phyloP scores from a whole-genome alignment of 345 rosid genomes.

The Aquilaria sinensis region DNA sequence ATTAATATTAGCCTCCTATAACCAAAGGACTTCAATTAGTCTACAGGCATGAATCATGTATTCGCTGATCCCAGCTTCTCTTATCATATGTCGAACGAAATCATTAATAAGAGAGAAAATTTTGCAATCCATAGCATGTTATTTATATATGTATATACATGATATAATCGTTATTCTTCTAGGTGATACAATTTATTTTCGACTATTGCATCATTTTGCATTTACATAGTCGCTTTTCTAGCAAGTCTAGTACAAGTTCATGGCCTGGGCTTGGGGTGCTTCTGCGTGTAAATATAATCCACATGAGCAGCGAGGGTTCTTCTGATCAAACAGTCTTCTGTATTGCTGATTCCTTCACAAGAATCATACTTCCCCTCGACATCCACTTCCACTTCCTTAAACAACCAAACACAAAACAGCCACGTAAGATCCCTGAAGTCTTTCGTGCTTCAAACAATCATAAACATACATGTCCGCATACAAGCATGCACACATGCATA shows the following conservation, averaged over 20 bases:
- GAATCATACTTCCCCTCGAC: conserved; percentile 6
- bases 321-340: conserved; percentile 27
- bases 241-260: not conserved
- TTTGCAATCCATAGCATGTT: not conserved
- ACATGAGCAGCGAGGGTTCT: conserved; percentile 40
- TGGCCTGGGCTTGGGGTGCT: conserved; percentile 11
- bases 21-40: too few relatives aligned
- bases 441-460: not conserved
- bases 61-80: too few relatives aligned
- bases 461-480: not conserved
- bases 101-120: not conserved
- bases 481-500: too few relatives aligned
- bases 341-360: conserved; percentile 19
- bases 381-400: conserved; percentile 18
- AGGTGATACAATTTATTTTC: conserved; percentile 1
- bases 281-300: conserved; percentile 50
- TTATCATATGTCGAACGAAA: too few relatives aligned
- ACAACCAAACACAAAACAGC: not conserved
- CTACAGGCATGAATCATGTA: too few relatives aligned
- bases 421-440: not conserved
- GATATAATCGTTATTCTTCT: not conserved
- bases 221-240: not conserved
- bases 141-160: not conserved
- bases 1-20: too few relatives aligned
- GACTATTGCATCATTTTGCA: not conserved